These are phyloP conservation scores for Sutorius eximius DNA, from an alignment of 1,284 basidiomycete species.

Conservation along the genomic window DNA sequence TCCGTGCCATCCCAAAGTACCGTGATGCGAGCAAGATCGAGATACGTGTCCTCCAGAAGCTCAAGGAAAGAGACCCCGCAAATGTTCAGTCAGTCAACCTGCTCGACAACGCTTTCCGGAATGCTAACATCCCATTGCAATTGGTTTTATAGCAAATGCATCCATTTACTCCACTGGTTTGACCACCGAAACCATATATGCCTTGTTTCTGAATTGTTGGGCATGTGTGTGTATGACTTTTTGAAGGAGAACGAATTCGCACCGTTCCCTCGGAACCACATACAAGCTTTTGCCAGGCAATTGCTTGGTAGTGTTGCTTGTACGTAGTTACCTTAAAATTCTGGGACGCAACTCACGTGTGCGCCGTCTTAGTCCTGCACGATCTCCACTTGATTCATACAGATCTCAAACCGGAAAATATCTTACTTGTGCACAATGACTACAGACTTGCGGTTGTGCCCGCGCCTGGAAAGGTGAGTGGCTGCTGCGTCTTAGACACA, in stretches of 20 bases:
- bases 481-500: constrained; percentile 6
- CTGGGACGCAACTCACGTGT: constrained; percentile 12
- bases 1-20: constrained; percentile 94
- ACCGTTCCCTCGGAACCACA: constrained; percentile 94
- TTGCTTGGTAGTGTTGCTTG: constrained; percentile 93
- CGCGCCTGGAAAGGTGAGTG: constrained; percentile 56
- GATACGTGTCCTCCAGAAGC: constrained; percentile 89
- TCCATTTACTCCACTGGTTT: constrained; percentile 93
- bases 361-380: constrained; percentile 73
- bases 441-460: constrained; percentile 59
- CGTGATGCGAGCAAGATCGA: constrained; percentile 99
- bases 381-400: constrained; percentile 93
- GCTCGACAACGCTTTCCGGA: constrained; percentile 1
- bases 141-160: constrained; percentile 84
- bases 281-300: constrained; percentile 94
- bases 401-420: constrained; percentile 98
- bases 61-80: constrained; percentile 87
- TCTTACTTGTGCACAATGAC: constrained; percentile 89
- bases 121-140: constrained; percentile 14
- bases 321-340: constrained; percentile 45
- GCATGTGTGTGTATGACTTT: constrained; percentile 99
- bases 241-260: constrained; percentile 97
- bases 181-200: constrained; percentile 98
- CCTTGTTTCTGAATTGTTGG: constrained; percentile 93
- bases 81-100: constrained; percentile 78